Conservation (phyloP, 176 grass and related monocot species). For the Musa troglodytarum region DNA sequence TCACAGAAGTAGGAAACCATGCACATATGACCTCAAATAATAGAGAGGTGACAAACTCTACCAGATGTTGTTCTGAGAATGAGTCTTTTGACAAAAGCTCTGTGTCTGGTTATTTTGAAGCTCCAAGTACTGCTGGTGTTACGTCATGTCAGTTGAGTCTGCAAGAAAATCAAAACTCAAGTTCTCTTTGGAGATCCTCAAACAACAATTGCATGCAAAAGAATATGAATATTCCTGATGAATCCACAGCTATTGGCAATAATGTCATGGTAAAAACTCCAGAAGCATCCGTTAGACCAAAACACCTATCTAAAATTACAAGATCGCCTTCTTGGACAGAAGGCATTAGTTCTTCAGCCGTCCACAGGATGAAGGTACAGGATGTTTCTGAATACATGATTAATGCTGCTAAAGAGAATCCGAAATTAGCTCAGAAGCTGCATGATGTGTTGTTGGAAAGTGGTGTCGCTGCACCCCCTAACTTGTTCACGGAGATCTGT, state of each 20-base stretch:
- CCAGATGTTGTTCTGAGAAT: slow-evolving; percentile 25
- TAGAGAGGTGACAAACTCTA: slow-evolving; percentile 39
- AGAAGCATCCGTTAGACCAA: slow-evolving; percentile 13
- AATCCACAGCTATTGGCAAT: slow-evolving; percentile 5
- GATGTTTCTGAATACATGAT: slow-evolving; percentile 99
- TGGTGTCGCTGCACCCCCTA: slow-evolving; percentile 82
- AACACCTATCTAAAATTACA: slow-evolving; percentile 9
- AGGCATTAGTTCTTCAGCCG: slow-evolving; percentile 38
- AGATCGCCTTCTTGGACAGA: slow-evolving; percentile 22
- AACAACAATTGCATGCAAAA: neutral
- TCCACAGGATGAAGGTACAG: slow-evolving; percentile 87
- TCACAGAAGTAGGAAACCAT: slow-evolving; percentile 26
- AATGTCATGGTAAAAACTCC: slow-evolving; percentile 1
- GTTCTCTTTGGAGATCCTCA: neutral
- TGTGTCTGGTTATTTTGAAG: neutral
- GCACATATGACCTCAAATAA: slow-evolving; percentile 36
- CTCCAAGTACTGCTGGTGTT: slow-evolving; percentile 38
- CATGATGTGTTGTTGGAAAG: slow-evolving; percentile 94
- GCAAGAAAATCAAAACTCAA: slow-evolving; percentile 33
- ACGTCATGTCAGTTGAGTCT: slow-evolving; percentile 31
- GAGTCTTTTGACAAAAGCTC: slow-evolving; percentile 1
- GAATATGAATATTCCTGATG: neutral
- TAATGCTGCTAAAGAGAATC: slow-evolving; percentile 96
- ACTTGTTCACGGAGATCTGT: slow-evolving; percentile 86
- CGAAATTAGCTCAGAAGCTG: slow-evolving; percentile 79